Conservation (phyloP, 495 filamentous ascomycete genomes). For the Lophium mytilinum region DNA sequence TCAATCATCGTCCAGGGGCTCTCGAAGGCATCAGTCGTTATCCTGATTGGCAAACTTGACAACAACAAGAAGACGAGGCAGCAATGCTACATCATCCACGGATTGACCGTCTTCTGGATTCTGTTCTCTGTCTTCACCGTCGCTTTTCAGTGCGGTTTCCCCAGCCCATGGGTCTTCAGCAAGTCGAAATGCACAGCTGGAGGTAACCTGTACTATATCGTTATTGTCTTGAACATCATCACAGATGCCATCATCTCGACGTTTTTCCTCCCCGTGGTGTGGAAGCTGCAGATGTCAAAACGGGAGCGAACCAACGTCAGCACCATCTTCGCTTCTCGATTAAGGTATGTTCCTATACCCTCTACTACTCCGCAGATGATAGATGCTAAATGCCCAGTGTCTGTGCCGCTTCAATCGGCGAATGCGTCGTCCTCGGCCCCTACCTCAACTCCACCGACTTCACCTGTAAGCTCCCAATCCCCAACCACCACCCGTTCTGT, state of each 20-base stretch:
- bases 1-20: background rate
- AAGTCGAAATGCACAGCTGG: constrained; percentile 4
- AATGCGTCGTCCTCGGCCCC: background rate
- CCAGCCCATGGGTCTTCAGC: constrained; percentile 7
- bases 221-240: constrained; percentile 13
- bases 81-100: background rate
- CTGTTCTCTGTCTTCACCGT: constrained; percentile 11
- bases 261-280: constrained; percentile 9
- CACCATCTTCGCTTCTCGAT: background rate
- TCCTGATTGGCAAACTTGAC: constrained; percentile 8
- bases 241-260: constrained; percentile 9
- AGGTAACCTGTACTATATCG: constrained; percentile 12
- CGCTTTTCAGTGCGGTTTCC: constrained; percentile 15
- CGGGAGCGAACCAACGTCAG: background rate
- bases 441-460: background rate
- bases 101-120: background rate
- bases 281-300: constrained; percentile 8
- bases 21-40: constrained; percentile 10
- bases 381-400: background rate
- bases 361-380: background rate
- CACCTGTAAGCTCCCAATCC: background rate
- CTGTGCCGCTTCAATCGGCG: background rate
- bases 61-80: background rate
- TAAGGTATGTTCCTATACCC: background rate
- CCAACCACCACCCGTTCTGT: background rate